Evolutionary conservation across 768 basidiomycete genomes (phyloP).

Genomic region (Cantharellus anzutake): DNA sequence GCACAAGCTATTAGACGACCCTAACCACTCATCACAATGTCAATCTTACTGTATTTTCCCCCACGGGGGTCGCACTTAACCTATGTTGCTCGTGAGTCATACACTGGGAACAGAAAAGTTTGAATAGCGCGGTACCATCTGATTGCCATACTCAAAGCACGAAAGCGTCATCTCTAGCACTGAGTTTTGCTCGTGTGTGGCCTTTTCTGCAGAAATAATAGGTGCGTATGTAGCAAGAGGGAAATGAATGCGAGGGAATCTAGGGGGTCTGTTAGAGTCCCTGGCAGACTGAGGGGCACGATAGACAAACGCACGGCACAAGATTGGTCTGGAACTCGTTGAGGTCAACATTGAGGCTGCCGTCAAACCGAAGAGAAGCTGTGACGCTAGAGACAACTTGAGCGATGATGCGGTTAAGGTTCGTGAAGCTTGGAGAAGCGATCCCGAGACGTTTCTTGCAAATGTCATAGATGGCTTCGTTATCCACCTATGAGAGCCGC

Average conservation of each 20-base stretch:
- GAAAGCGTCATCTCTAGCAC: conserved; percentile 97
- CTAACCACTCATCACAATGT: too few species aligned
- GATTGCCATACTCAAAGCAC: conserved; percentile 92
- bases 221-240: conserved; percentile 93
- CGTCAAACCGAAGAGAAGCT: conserved; percentile 91
- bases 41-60: conserved; percentile 63
- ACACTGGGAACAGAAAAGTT: neutral
- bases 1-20: too few species aligned
- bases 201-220: conserved; percentile 81
- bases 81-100: conserved; percentile 11
- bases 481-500: conserved; percentile 52
- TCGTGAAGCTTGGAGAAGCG: conserved; percentile 69
- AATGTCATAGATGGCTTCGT: conserved; percentile 98
- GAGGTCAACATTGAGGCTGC: conserved; percentile 90
- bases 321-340: conserved; percentile 99
- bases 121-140: conserved; percentile 37
- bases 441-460: conserved; percentile 92
- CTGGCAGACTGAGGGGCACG: neutral
- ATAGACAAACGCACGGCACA: conserved; percentile 53
- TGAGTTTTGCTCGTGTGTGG: conserved; percentile 89
- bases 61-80: conserved; percentile 87
- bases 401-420: conserved; percentile 91
- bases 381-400: conserved; percentile 98
- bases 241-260: conserved; percentile 98
- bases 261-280: conserved; percentile 15